Conservation (phyloP, 768 basidiomycete species). For the Mycena crocata region DNA sequence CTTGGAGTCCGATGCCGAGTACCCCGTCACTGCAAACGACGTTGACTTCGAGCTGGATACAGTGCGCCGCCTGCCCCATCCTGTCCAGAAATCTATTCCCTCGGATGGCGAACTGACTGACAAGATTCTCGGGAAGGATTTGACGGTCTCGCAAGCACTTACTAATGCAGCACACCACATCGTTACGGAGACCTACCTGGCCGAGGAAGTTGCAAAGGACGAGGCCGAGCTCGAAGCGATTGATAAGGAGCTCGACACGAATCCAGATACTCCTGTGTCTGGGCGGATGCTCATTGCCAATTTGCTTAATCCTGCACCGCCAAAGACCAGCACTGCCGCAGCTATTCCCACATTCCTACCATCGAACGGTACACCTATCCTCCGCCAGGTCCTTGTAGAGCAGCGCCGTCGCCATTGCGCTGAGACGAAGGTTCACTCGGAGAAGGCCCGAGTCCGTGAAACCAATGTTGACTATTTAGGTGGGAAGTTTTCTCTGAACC, state of each 20-base stretch:
- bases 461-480: constrained; percentile 9
- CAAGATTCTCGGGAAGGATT: not conserved
- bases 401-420: constrained; percentile 16
- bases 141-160: constrained; percentile 6
- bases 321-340: too few relatives aligned
- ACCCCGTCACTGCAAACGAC: not conserved
- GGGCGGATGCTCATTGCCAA: constrained; percentile 5
- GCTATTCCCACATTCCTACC: constrained; percentile 1
- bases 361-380: not conserved
- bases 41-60: not conserved
- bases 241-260: not conserved
- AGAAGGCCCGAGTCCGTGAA: not conserved
- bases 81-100: not conserved
- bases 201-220: not conserved
- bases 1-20: not conserved
- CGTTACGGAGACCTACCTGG: not conserved
- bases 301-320: constrained; percentile 5
- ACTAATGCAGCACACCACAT: constrained; percentile 5
- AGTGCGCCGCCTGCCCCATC: not conserved
- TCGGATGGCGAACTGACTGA: not conserved
- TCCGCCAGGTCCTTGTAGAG: not conserved
- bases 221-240: constrained; percentile 10
- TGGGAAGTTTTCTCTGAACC: constrained; percentile 14
- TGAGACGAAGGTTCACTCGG: not conserved
- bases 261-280: not conserved